Evolutionary conservation across 495 filamentous ascomycete genomes (phyloP), one percentile per base, ranked within the genome.

Genomic region (Penicillium chermesinum): DNA sequence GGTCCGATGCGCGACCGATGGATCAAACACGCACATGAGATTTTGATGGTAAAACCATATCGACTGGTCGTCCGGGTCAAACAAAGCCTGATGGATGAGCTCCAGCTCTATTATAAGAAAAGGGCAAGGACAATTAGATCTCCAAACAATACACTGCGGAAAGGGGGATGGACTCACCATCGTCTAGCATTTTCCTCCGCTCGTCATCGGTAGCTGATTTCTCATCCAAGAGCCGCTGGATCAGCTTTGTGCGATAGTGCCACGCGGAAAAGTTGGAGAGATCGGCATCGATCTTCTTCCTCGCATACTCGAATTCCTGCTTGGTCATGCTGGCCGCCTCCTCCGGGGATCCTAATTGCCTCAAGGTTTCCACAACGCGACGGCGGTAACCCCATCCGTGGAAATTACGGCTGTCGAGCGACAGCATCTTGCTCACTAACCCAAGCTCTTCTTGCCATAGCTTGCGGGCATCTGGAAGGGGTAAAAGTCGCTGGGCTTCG

Each of bases 231-330:
- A 96, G 57, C 14, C 75, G 75, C 15, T 86, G 83, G 39, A 96
- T 91, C 21, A 97, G 72, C 63, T 83, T 86, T 44, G 85, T 88
- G 36, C 93, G 77, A 54, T 85, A 84, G 65, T 99, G 93, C 94
- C 93, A 97, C 2, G 93, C 93, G 8, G 89, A 96, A 63, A 97
- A 99, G 59, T 99, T 99, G 14, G 85, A 91, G 46, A 99, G 71
- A 44, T 90, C 88, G 12, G 69, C 70, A 15, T 76, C 66, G 59
- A 97, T 87, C 89, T 91, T 95, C 53, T 80, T 83, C 1, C 82
- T 88, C 3, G 93, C 95, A 69, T 97, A 97, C 14, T 77, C 83
- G 47, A 95, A 91, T 65, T 97, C 93, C 15, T 77, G 57, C 62
- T 93, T 84, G 7, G 79, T 82, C 76, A 93, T 81, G 56, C 74